A percentile compares a stretch with the other conserved stretches of the same genome.
Conservation (phyloP, 441 rosid genomes). For the Geranium incanum region DNA sequence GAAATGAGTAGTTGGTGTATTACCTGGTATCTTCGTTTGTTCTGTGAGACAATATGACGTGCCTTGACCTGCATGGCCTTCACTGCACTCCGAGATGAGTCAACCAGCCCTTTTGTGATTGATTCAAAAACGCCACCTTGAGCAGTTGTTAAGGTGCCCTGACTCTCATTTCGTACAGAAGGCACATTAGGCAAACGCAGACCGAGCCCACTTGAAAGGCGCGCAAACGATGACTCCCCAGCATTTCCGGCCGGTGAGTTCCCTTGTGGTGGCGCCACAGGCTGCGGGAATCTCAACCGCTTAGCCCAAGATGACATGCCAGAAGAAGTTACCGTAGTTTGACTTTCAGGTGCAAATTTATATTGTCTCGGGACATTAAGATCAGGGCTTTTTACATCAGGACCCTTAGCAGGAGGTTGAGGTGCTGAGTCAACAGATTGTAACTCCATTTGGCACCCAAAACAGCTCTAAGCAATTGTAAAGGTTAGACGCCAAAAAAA, state of each 20-base stretch:
- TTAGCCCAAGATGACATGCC: slow-evolving; percentile 42
- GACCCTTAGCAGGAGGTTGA: slow-evolving; percentile 20
- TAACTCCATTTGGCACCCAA: slow-evolving; percentile 38
- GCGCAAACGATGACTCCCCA: slow-evolving; percentile 47
- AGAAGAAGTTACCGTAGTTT: slow-evolving; percentile 32
- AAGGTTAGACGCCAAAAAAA: background rate
- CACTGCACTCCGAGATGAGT: slow-evolving; percentile 59
- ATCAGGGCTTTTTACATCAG: slow-evolving; percentile 20
- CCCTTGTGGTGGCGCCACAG: slow-evolving; percentile 26
- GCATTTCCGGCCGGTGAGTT: slow-evolving; percentile 29
- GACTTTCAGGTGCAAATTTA: slow-evolving; percentile 18
- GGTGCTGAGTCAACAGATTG: slow-evolving; percentile 33
- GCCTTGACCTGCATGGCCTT: slow-evolving; percentile 85
- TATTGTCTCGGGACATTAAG: slow-evolving; percentile 13
- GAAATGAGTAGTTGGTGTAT: background rate
- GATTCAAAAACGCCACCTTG: slow-evolving; percentile 50
- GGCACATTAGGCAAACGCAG: slow-evolving; percentile 33
- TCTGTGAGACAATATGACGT: slow-evolving; percentile 73
- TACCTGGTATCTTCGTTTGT: slow-evolving; percentile 79
- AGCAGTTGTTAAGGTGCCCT: slow-evolving; percentile 24
- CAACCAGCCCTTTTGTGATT: slow-evolving; percentile 64
- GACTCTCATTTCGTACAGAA: slow-evolving; percentile 24
- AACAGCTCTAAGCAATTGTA: slow-evolving; percentile 15
- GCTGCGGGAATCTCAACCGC: slow-evolving; percentile 42
- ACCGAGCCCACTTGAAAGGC: slow-evolving; percentile 57